Evolutionary conservation across 2,329 filamentous ascomycete species (phyloP).

Genomic region (Cucurbitaria berberidis): DNA sequence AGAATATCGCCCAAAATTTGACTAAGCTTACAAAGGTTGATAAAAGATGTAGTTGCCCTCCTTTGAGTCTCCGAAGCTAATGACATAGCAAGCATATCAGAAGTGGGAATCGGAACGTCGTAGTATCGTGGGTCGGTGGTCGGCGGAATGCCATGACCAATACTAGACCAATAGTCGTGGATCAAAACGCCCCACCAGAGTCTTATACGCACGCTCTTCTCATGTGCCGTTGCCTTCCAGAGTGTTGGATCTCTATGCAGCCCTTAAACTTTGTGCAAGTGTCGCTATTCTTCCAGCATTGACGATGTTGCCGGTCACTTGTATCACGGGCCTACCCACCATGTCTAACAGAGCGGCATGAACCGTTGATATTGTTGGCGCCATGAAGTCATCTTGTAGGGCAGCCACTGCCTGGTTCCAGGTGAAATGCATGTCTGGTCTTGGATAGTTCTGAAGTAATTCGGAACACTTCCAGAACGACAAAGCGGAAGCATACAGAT

Average conservation of each 20-base stretch:
- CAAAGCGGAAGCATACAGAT: constrained; percentile 23
- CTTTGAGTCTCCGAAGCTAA: not conserved
- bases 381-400: constrained; percentile 28
- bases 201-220: constrained; percentile 25
- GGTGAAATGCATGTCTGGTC: constrained; percentile 23
- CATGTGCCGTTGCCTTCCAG: constrained; percentile 18
- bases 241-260: constrained; percentile 22
- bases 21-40: constrained; percentile 23
- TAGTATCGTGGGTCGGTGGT: constrained; percentile 19
- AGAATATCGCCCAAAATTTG: constrained; percentile 24
- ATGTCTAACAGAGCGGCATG: constrained; percentile 26
- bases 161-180: constrained; percentile 30
- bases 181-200: constrained; percentile 31
- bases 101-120: constrained; percentile 17
- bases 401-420: constrained; percentile 27
- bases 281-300: constrained; percentile 27
- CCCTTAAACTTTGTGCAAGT: constrained; percentile 26
- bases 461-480: constrained; percentile 19
- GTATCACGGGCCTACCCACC: constrained; percentile 25
- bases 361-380: constrained; percentile 26
- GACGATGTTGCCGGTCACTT: constrained; percentile 26
- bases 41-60: constrained; percentile 10
- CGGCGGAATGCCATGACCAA: constrained; percentile 27
- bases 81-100: not conserved
- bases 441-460: constrained; percentile 6